Base-by-base conservation (phyloP, 352 stramenopile species). In the Elongisporangium anandrum region DNA sequence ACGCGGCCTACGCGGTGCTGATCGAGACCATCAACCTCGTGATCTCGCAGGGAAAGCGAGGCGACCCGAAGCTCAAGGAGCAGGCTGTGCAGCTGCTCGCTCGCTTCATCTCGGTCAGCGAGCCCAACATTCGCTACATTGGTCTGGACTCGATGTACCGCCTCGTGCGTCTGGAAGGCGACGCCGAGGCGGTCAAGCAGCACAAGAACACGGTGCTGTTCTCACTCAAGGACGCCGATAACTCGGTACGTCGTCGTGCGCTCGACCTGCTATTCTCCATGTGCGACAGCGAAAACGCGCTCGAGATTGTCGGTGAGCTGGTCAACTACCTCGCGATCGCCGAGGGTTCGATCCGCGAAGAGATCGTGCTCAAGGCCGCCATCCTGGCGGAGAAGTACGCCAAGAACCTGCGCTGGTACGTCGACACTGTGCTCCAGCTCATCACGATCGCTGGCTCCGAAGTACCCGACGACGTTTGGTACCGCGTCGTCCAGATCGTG, bases 21-120 rank as follows among this genome's bases (percentile, higher is more conserved):
- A 99, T 99, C 57, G 97, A 99, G 77, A 95, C 96, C 9, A 90
- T 99, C 22, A 99, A 99, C 75, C 75, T 99, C 10, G 97, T 99
- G 66, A 97, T 98, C 45, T 82, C 84, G 29, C 97, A 97, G 66
- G 95, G 92, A 57, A 95, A 94, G 24, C 72, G 78, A 8, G 87
- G 81, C 38, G 90, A 97, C 50, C 68, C 77, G 23, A 88, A 95
- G 60, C 70, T 99, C 39, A 76, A 90, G 52, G 84, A 97, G 17
- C 87, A 94, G 56, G 93, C 92, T 16, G 96, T 99, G 65, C 86
- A 90, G 41, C 73, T 98, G 21, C 76, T 99, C 34, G 96, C 93
- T 57, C 91, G 96, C 59, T 99, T 99, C 72, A 99, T 99, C 67
- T 94, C 90, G 5, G 90, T 99, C n/a, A 88, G 94, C n/a, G 95